These are phyloP conservation scores for Leucocoprinus birnbaumii DNA, from an alignment of 768 basidiomycete species.

Conservation along the genomic window DNA sequence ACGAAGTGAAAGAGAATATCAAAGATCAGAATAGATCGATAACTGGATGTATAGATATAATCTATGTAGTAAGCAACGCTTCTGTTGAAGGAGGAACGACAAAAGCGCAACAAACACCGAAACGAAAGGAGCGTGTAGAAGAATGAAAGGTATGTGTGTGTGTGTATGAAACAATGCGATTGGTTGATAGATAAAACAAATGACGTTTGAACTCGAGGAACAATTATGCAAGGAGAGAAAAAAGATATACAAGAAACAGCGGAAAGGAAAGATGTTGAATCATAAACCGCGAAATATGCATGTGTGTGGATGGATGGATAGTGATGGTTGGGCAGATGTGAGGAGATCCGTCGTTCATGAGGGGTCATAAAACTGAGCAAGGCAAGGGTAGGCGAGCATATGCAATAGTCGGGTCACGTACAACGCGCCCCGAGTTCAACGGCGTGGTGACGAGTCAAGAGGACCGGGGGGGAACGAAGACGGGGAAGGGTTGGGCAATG, in stretches of 20 bases:
- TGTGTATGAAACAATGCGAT: neutral
- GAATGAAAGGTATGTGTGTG: conserved; percentile 7
- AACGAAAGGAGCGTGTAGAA: conserved; percentile 16
- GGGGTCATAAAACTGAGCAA: conserved; percentile 1
- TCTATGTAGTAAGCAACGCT: conserved; percentile 5
- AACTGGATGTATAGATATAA: conserved; percentile 14
- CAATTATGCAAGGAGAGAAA: conserved; percentile 12
- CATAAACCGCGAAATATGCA: conserved; percentile 5
- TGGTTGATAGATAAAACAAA: conserved; percentile 12
- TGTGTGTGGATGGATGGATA: neutral
- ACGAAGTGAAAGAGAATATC: conserved; percentile 1
- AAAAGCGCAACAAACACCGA: neutral
- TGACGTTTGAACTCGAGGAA: neutral
- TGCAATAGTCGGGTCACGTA: neutral
- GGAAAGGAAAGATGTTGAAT: neutral
- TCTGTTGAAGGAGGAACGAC: conserved; percentile 7
- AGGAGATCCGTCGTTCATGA: neutral
- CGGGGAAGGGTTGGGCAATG: neutral
- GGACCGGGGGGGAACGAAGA: too few relatives aligned
- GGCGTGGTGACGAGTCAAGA: neutral
- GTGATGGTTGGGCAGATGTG: neutral
- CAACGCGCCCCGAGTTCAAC: too few relatives aligned
- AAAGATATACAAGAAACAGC: neutral
- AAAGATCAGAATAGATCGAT: conserved; percentile 9
- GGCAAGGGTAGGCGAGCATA: conserved; percentile 2